Conservation (phyloP, 1,284 basidiomycete species). For the Ustilago shanxiensis region DNA sequence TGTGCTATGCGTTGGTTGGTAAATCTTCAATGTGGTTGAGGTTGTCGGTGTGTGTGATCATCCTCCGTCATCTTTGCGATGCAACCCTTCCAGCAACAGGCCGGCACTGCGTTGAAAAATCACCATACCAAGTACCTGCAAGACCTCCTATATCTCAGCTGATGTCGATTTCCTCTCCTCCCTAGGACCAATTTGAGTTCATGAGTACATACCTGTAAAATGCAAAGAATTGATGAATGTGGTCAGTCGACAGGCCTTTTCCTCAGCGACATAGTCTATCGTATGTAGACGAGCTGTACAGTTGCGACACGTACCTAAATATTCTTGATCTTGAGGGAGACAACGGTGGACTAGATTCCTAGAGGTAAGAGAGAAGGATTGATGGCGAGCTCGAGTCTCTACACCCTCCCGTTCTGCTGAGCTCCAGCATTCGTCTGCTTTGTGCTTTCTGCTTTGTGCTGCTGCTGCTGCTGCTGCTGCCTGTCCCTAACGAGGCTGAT, state of each 20-base stretch:
- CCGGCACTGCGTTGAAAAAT: not conserved
- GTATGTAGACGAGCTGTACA: not conserved
- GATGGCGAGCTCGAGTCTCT: constrained; percentile 36
- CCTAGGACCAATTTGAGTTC: constrained; percentile 14
- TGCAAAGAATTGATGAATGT: not conserved
- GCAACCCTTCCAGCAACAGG: not conserved
- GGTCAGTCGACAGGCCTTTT: constrained; percentile 11
- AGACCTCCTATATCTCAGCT: constrained; percentile 20
- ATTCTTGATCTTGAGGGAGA: constrained; percentile 56
- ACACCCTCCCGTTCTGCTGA: not conserved
- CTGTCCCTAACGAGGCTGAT: not conserved
- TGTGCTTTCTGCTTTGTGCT: no score
- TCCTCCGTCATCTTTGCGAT: constrained; percentile 21
- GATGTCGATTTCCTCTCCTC: constrained; percentile 27
- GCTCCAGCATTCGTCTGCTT: not conserved
- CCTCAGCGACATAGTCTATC: not conserved
- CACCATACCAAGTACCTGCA: constrained; percentile 29
- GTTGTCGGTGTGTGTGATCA: constrained; percentile 29
- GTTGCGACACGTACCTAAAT: constrained; percentile 36
- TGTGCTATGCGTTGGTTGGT: not conserved
- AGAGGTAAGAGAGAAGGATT: constrained; percentile 28
- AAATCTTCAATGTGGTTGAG: constrained; percentile 21
- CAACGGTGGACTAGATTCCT: constrained; percentile 42
- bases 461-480: not conserved
- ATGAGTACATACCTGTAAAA: constrained; percentile 38